phyloP scores from a whole-genome alignment of 148 eudicot species.

The Cornus controversa region DNA sequence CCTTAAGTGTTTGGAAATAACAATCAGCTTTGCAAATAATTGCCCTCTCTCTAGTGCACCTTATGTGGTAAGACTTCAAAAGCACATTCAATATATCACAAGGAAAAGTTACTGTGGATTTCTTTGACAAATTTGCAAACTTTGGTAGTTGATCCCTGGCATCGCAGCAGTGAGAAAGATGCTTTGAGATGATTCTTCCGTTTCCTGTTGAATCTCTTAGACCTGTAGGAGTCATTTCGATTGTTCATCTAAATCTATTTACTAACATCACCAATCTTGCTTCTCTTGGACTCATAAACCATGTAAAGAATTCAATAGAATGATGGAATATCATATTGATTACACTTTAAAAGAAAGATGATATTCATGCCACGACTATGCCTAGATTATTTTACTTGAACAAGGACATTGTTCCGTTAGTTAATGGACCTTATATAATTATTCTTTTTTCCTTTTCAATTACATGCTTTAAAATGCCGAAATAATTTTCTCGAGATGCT shows the following conservation, averaged over 20 bases:
- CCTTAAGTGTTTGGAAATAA: background rate
- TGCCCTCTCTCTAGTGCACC: background rate
- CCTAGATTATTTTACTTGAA: background rate
- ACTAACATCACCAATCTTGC: background rate
- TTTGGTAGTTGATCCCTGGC: background rate
- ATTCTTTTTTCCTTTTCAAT: background rate
- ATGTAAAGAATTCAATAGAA: background rate
- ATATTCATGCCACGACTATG: background rate
- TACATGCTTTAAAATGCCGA: background rate
- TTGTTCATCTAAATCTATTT: background rate
- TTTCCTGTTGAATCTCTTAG: background rate
- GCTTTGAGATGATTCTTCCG: no score
- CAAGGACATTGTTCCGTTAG: background rate
- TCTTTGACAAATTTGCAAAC: background rate
- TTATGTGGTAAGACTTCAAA: background rate
- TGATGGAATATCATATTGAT: background rate
- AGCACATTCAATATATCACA: background rate
- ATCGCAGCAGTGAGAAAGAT: background rate
- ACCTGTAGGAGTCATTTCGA: background rate
- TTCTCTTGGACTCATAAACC: background rate
- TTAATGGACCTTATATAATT: no score
- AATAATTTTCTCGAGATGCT: background rate
- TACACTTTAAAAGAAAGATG: background rate
- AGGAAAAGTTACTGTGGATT: background rate
- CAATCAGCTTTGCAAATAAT: background rate